Evolutionary conservation across 2,329 filamentous ascomycete species (phyloP), one percentile per base, ranked within the genome.

Genomic region (Colletotrichum lupini): DNA sequence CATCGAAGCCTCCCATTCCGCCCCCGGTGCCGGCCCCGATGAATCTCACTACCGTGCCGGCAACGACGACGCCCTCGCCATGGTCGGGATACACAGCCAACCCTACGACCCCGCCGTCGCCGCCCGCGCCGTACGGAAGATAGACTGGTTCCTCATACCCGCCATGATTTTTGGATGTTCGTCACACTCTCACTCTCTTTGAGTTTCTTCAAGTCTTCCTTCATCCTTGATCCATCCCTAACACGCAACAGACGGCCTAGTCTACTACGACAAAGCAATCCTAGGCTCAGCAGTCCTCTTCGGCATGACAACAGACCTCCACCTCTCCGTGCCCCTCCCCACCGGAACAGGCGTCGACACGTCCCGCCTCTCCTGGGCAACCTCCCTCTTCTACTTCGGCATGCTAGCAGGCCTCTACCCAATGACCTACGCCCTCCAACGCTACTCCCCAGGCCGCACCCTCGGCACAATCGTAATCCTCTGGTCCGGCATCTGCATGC

Each of bases 321-420:
- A 84, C 1, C 87, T 95, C 55, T 86, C 86, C 35, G 83, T 82
- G 0, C 79, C 76, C 1, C 91, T 92, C 0, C 86, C 88, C 0
- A 88, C 87, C 0, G 70, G 66, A 55, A 8, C 42, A 49, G 70
- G 19, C 66, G 88, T 88, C 19, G 89, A 93, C 78, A 95, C 93
- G 0, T 87, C 88, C 0, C 88, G 93, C 12, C 87, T 95, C 32
- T 92, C 89, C 76, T 95, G 93, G 93, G 93, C 93, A 2, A 95
- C 92, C 0, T 94, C 92, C 0, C 86, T 94, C 77, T 95, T 95
- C 84, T 95, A 95, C 83, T 94, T 95, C 76, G 93, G 93, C 49
- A 93, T 94, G 92, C 86, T 95, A 2, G 90, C 89, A 0, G 93
- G 93, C 0, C 83, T 93, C 3, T 95, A 94, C 74, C 93, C 93